phyloP scores from a whole-genome alignment of 2,329 filamentous ascomycete species.

The Hypomyces perniciosus region DNA sequence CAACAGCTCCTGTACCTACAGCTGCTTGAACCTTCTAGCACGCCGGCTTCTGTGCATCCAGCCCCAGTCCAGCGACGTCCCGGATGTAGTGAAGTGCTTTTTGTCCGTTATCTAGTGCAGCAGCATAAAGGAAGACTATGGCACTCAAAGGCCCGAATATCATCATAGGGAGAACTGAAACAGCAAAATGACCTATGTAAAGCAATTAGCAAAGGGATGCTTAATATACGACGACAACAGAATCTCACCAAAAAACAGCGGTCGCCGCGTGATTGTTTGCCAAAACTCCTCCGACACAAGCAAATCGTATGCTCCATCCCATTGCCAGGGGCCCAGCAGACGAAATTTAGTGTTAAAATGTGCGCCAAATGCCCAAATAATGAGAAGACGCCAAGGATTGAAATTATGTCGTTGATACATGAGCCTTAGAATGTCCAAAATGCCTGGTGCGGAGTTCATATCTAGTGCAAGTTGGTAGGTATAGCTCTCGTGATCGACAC shows the following conservation, averaged over 20 bases:
- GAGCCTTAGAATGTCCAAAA: conserved; percentile 22
- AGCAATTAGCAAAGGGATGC: background rate
- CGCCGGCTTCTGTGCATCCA: too few species aligned
- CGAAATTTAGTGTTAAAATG: conserved; percentile 40
- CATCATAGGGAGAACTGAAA: conserved; percentile 15
- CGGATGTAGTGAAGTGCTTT: too few species aligned
- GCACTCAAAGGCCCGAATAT: conserved; percentile 17
- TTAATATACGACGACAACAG: background rate
- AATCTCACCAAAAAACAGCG: conserved; percentile 17
- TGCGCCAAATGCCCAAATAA: conserved; percentile 35
- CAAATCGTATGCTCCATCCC: conserved; percentile 21
- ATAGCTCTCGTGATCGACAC: conserved; percentile 42
- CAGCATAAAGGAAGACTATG: conserved; percentile 7
- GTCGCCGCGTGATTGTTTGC: conserved; percentile 18
- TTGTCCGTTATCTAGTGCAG: too few species aligned
- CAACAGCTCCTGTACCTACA: too few species aligned
- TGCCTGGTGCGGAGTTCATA: conserved; percentile 33
- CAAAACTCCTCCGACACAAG: conserved; percentile 18
- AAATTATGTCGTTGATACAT: conserved; percentile 19
- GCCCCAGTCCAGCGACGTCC: too few species aligned
- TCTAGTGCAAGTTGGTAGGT: conserved; percentile 41
- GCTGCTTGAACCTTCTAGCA: too few species aligned
- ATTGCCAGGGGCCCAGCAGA: conserved; percentile 33
- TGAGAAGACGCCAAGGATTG: conserved; percentile 16
- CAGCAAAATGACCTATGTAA: conserved; percentile 15